Base-by-base conservation (phyloP, 805 yeast species). In the Yamadazyma insecticola region DNA sequence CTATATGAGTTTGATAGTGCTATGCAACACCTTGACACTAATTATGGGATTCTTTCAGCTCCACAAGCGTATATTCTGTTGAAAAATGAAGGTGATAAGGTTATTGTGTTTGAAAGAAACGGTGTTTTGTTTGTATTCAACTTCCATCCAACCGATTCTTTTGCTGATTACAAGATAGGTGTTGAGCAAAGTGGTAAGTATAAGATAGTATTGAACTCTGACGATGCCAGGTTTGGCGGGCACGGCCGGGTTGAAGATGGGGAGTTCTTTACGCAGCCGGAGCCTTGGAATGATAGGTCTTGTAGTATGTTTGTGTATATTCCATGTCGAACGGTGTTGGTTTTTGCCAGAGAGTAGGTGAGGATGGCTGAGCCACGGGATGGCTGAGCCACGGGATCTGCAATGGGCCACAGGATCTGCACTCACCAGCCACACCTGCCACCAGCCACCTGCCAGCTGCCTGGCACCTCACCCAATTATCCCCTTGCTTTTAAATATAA, bases 141-240 rank as follows among this genome's bases (percentile, higher is more conserved):
- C 58, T 86, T 92, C 70, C 86, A 90, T 57, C 95, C 95, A 19
- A 72, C 82, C 0, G 64, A 85, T 34, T 83, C 95, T 2, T 90
- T 67, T 57, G 67, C 85, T 2, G 96, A 87, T 58, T 90, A 89
- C 62, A 76, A 95, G 51, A 69, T 90, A 28, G 97, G 98, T n/a
- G 85, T 86, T 13, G 88, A 90, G 16, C 61, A 48, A 9, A 68
- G 90, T 0, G 98, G 97, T 6, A 65, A 63, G 29, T 90, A 90
- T 55, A 71, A 68, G 43, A 68, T 89, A 30, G 78, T 85, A 17
- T 63, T 92, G 47, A 82, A 83, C 50, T 68, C 89, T 3, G 98
- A 90, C 50, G 69, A 70, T 31, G 57, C 52, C 11, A 68, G 72
- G 43, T 85, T 70, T 58, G 96, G 96, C 18, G 97, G 98, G 3